Percentiles rank a stretch among this genome's conserved stretches.
phyloP scores from a whole-genome alignment of 2,329 filamentous ascomycete species.

The Drechslerella coelobrocha region DNA sequence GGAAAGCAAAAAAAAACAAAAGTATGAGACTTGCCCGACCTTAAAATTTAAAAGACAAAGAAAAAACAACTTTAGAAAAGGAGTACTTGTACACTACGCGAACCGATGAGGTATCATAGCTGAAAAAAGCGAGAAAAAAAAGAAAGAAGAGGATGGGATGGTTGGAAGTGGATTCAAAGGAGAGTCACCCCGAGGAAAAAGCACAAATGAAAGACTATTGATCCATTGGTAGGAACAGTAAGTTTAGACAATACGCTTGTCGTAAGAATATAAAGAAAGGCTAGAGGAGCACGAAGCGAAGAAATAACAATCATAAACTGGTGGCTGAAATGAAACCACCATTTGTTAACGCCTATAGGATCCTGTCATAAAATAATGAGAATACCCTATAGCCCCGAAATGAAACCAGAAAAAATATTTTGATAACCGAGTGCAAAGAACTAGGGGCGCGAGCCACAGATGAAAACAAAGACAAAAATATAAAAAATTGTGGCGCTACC shows the following conservation, averaged over 20 bases:
- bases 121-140: constrained; percentile 21
- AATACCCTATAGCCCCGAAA: constrained; percentile 18
- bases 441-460: constrained; percentile 4
- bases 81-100: constrained; percentile 9
- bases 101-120: constrained; percentile 6
- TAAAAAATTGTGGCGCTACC: constrained; percentile 7
- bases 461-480: background rate
- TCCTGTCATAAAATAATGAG: constrained; percentile 39
- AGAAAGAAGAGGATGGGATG: constrained; percentile 18
- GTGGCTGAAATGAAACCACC: constrained; percentile 1
- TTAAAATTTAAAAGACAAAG: constrained; percentile 9
- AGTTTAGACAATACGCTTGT: constrained; percentile 8
- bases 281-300: constrained; percentile 40
- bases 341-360: background rate
- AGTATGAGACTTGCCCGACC: background rate
- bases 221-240: constrained; percentile 22
- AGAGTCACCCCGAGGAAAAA: constrained; percentile 21
- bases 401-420: constrained; percentile 25
- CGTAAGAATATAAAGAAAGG: constrained; percentile 30
- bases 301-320: constrained; percentile 26
- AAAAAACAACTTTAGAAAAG: constrained; percentile 3
- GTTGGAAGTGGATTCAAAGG: constrained; percentile 14
- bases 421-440: constrained; percentile 20
- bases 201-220: constrained; percentile 19
- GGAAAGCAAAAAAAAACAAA: constrained; percentile 10